Percentiles rank a stretch among this genome's conserved stretches.
Conservation (phyloP, 192 early-diverging fungal genomes). For the Allomyces arbusculus region DNA sequence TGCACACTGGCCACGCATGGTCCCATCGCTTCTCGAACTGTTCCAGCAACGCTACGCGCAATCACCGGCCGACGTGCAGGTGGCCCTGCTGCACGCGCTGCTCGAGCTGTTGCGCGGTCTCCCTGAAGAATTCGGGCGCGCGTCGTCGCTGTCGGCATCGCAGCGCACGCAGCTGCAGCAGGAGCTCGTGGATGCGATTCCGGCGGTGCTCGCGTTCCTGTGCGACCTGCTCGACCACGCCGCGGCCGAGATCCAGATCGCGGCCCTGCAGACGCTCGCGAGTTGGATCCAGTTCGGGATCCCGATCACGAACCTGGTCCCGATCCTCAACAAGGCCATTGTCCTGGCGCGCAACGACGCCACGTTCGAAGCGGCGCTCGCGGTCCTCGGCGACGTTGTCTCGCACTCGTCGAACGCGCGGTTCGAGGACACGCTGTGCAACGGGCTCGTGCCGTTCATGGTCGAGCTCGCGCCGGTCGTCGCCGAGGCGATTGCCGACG, state of each 20-base stretch:
- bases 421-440: background rate
- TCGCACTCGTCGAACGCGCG: background rate
- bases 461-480: background rate
- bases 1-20: background rate
- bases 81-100: background rate
- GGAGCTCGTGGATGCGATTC: background rate
- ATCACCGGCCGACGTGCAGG: background rate
- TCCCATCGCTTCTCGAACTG: background rate
- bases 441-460: background rate
- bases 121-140: background rate
- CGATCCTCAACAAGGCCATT: background rate
- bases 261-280: background rate
- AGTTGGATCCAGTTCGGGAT: background rate
- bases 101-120: background rate
- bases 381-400: background rate
- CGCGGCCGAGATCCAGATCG: background rate
- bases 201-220: background rate
- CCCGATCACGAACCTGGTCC: background rate
- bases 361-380: background rate
- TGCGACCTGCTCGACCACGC: background rate
- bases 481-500: background rate
- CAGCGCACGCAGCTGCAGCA: background rate
- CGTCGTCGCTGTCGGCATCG: background rate
- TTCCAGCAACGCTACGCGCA: background rate
- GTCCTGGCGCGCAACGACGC: background rate